A percentile compares a stretch with the other conserved stretches of the same genome.
These are phyloP conservation scores for Podosphaera xanthii DNA, from an alignment of 2,329 filamentous ascomycete species.

Conservation along the genomic window DNA sequence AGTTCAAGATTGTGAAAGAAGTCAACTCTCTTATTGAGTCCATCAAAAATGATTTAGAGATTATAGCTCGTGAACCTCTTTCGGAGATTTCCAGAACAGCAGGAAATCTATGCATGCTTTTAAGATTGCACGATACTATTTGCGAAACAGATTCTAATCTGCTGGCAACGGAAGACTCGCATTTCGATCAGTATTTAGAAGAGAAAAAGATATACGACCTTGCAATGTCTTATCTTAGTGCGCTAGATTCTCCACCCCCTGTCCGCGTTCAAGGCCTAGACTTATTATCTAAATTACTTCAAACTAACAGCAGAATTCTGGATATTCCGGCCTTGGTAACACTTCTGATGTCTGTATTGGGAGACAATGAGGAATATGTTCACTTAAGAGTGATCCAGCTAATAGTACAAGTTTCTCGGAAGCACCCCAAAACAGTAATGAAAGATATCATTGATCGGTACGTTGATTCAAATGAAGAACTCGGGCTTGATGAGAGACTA, in stretches of 20 bases:
- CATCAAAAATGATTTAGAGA: constrained; percentile 26
- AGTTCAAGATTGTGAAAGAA: constrained; percentile 27
- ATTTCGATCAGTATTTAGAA: constrained; percentile 26
- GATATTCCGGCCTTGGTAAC: constrained; percentile 44
- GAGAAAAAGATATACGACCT: constrained; percentile 38
- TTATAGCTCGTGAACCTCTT: constrained; percentile 19
- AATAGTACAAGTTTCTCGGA: constrained; percentile 32
- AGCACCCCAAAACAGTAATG: constrained; percentile 37
- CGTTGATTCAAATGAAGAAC: constrained; percentile 36
- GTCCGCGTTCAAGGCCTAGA: constrained; percentile 43
- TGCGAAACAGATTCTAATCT: constrained; percentile 17
- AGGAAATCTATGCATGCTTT: constrained; percentile 29
- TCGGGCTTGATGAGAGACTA: constrained; percentile 37
- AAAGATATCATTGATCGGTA: constrained; percentile 45
- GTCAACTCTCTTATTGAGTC: constrained; percentile 19
- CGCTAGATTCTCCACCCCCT: constrained; percentile 37
- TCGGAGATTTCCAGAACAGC: constrained; percentile 28
- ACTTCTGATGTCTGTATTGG: constrained; percentile 38
- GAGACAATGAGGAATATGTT: constrained; percentile 48
- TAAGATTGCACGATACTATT: constrained; percentile 31
- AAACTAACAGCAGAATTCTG: constrained; percentile 30
- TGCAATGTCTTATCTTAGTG: constrained; percentile 39
- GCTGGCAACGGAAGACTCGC: constrained; percentile 5
- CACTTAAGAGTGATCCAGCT: constrained; percentile 44
- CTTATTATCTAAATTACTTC: constrained; percentile 33